A percentile compares a stretch with the other conserved stretches of the same genome.
Evolutionary conservation across 108 stramenopile genomes (phyloP).

Genomic region (Bacterosira constricta): DNA sequence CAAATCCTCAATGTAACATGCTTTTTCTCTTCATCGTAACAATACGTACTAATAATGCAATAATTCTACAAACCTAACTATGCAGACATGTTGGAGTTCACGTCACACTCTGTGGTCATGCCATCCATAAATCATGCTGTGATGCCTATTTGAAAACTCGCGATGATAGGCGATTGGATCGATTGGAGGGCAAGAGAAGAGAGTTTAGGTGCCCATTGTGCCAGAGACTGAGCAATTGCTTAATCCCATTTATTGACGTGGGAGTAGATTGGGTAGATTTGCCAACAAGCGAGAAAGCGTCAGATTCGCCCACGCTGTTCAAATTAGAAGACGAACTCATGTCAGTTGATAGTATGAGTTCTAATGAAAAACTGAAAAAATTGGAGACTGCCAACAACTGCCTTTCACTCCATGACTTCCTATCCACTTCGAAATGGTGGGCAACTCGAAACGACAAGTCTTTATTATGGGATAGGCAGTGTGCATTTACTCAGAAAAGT

Average conservation of each 20-base stretch:
- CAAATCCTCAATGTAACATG: too few species aligned
- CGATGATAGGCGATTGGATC: constrained; percentile 55
- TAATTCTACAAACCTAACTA: too few species aligned
- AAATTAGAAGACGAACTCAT: constrained; percentile 14
- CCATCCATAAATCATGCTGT: constrained; percentile 83
- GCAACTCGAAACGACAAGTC: constrained; percentile 56
- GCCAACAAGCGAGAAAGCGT: constrained; percentile 12
- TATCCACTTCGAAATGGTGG: constrained; percentile 78
- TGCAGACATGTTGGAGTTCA: constrained; percentile 81
- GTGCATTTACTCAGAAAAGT: constrained; percentile 50
- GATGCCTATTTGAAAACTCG: constrained; percentile 77
- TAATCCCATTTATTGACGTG: constrained; percentile 88
- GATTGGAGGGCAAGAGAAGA: constrained; percentile 58
- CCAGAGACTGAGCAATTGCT: constrained; percentile 79
- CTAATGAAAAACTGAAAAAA: constrained; percentile 1
- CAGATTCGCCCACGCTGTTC: constrained; percentile 1
- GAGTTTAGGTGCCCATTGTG: constrained; percentile 85
- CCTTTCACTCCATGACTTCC: constrained; percentile 53
- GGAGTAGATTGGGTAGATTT: constrained; percentile 76
- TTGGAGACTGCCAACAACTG: not conserved
- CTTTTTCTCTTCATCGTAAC: too few species aligned
- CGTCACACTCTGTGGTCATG: constrained; percentile 86
- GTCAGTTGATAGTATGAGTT: constrained; percentile 6
- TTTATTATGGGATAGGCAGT: constrained; percentile 77
- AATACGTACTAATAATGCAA: too few species aligned